These are phyloP conservation scores for Cutaneotrichosporon sp. DNA, from an alignment of 1,284 basidiomycete species.

Conservation along the genomic window DNA sequence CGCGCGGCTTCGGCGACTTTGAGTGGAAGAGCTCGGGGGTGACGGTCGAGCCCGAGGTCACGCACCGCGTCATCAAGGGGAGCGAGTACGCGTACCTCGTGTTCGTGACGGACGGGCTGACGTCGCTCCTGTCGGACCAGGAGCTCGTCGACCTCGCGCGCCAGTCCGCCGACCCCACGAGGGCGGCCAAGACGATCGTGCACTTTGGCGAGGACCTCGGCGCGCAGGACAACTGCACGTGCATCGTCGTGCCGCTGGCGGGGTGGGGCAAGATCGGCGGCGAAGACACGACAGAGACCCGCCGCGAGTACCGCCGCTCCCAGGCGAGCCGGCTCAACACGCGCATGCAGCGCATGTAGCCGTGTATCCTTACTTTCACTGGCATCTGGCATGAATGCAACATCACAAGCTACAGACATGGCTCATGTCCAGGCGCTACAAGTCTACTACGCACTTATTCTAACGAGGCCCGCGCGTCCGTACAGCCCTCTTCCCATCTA, in stretches of 20 bases:
- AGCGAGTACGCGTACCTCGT: constrained; percentile 75
- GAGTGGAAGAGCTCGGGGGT: constrained; percentile 88
- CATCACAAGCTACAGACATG: constrained; percentile 1
- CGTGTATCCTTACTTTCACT: too few species aligned
- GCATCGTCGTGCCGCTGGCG: constrained; percentile 85
- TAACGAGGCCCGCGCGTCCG: not conserved
- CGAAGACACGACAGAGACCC: constrained; percentile 71
- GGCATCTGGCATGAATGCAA: too few species aligned
- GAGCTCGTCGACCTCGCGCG: constrained; percentile 91
- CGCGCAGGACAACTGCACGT: constrained; percentile 88
- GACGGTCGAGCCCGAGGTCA: constrained; percentile 93
- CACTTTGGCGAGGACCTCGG: constrained; percentile 88
- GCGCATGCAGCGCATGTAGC: constrained; percentile 53
- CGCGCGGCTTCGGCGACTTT: constrained; percentile 87
- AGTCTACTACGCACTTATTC: not conserved
- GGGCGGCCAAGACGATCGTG: constrained; percentile 79
- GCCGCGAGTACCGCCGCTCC: constrained; percentile 74
- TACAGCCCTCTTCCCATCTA: not conserved
- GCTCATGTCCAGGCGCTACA: constrained; percentile 6
- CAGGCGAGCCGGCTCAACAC: constrained; percentile 61
- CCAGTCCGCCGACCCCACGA: constrained; percentile 68
- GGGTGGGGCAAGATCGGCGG: constrained; percentile 83
- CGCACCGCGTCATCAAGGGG: constrained; percentile 72
- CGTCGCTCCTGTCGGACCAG: constrained; percentile 85
- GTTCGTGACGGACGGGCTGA: constrained; percentile 86